A percentile compares a stretch with the other conserved stretches of the same genome.
Evolutionary conservation across 495 filamentous ascomycete species (phyloP).

Genomic region (Penicillium bialowiezense): DNA sequence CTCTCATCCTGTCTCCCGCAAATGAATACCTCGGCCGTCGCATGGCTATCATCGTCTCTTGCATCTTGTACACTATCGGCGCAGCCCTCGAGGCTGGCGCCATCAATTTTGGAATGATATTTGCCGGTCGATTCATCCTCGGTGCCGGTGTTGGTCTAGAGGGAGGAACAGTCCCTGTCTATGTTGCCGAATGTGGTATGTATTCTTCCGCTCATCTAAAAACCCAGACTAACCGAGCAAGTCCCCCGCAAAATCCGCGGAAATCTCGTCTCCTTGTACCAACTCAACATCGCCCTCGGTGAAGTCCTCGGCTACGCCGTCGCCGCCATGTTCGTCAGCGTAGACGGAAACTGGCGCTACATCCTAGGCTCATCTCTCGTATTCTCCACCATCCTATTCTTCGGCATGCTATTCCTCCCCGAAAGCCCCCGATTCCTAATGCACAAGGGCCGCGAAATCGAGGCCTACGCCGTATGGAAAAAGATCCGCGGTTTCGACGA

Average conservation of each 20-base stretch:
- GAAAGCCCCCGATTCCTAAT: slow-evolving; percentile 57
- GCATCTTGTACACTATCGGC: slow-evolving; percentile 57
- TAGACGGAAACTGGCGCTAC: slow-evolving; percentile 60
- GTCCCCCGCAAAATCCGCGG: slow-evolving; percentile 54
- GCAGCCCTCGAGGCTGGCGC: slow-evolving; percentile 58
- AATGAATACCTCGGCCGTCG: slow-evolving; percentile 58
- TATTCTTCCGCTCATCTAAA: no score
- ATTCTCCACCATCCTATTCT: slow-evolving; percentile 58
- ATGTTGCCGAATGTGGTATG: slow-evolving; percentile 48
- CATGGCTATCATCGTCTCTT: slow-evolving; percentile 58
- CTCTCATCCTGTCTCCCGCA: slow-evolving; percentile 52
- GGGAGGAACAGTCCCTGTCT: slow-evolving; percentile 59
- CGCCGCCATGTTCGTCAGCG: slow-evolving; percentile 58
- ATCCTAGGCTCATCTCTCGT: slow-evolving; percentile 63
- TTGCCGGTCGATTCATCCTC: slow-evolving; percentile 57
- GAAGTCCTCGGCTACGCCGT: slow-evolving; percentile 62
- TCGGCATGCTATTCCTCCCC: slow-evolving; percentile 59
- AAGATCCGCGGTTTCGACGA: slow-evolving; percentile 53
- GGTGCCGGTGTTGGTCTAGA: slow-evolving; percentile 60
- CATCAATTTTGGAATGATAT: slow-evolving; percentile 58
- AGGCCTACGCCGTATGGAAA: slow-evolving; percentile 60
- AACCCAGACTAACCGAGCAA: slow-evolving; percentile 12
- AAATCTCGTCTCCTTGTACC: slow-evolving; percentile 60
- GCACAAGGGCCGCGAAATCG: slow-evolving; percentile 47
- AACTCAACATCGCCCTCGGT: slow-evolving; percentile 62